Evolutionary conservation across 1,284 basidiomycete species (phyloP).

Genomic region (Ustilago xerochloae): DNA sequence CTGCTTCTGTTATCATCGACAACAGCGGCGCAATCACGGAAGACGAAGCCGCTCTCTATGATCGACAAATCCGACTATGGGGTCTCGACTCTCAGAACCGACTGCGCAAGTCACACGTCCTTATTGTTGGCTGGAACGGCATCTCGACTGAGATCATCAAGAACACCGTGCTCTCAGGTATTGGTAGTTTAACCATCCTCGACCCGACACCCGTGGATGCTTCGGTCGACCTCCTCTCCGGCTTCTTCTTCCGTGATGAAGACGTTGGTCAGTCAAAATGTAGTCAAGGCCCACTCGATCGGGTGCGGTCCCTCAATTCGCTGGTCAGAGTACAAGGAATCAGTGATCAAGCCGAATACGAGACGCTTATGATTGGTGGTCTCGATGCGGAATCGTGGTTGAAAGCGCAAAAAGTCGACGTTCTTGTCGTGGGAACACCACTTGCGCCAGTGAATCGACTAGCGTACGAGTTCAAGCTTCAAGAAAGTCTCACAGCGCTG

Average conservation of each 20-base stretch:
- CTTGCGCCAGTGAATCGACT: background rate
- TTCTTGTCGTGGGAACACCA: slow-evolving; percentile 54
- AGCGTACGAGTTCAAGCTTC: background rate
- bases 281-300: slow-evolving; percentile 56
- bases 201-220: slow-evolving; percentile 68
- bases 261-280: slow-evolving; percentile 73
- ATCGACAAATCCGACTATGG: slow-evolving; percentile 97
- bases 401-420: slow-evolving; percentile 70
- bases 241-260: slow-evolving; percentile 92
- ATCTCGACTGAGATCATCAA: slow-evolving; percentile 96
- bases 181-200: slow-evolving; percentile 73
- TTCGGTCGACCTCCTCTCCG: slow-evolving; percentile 83
- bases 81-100: slow-evolving; percentile 96
- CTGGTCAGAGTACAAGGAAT: slow-evolving; percentile 80
- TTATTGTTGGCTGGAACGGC: slow-evolving; percentile 83
- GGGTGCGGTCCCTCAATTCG: slow-evolving; percentile 90
- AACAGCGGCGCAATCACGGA: slow-evolving; percentile 31
- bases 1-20: background rate
- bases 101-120: slow-evolving; percentile 91
- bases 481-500: slow-evolving; percentile 74
- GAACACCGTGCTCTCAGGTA: slow-evolving; percentile 78
- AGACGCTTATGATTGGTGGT: slow-evolving; percentile 25
- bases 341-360: slow-evolving; percentile 21
- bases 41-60: slow-evolving; percentile 90
- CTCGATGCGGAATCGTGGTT: slow-evolving; percentile 66